Base-by-base conservation (phyloP, 768 basidiomycete genomes). In the Boletales sp. region DNA sequence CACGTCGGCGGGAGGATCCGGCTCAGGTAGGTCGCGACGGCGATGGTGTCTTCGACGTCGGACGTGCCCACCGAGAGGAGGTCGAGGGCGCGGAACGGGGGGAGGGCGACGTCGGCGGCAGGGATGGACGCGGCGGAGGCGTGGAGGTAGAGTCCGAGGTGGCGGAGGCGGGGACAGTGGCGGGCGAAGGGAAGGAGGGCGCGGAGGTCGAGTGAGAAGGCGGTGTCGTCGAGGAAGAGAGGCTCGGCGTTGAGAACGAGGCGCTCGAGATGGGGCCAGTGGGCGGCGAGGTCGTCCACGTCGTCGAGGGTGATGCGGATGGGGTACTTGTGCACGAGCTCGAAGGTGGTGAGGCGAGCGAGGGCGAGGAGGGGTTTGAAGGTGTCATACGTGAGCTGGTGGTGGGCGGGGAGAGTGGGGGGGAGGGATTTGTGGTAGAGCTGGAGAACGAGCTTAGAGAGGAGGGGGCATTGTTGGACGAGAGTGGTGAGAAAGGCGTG, bases 1-100 rank as follows among this genome's bases (percentile, higher is more conserved):
- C 76, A 80, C 3, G 61, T 59, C 2, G 71, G 55, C 0, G 81
- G 79, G 34, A 76, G 74, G 4, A 86, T 56, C 17, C 73, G 74
- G 55, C 77, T 78, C 47, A 86, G 69, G 55, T 79, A 83, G 11
- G 79, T 69, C 15, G 82, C 74, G 29, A 78, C 74, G 0, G 73
- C 55, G 5, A 68, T 73, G 5, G 72, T 62, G 13, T 79, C 72
- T 2, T 58, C 41, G 24, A 81, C 72, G 43, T 65, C 63, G 15
- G 81, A 83, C 0, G 79, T 72, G 0, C 82, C 83, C 53, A 83
- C 64, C 14, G 72, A 73, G 11, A 86, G 40, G 8, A 51, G 40
- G 2, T 11, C 31, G 4, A 67, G 61, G 2, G 54, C 45, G 15
- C 24, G 3, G 31, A 69, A 69, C 1, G 61, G 52, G 34, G 50